Evolutionary conservation across 345 rosid genomes (phyloP), one percentile per base, ranked within the genome.

Genomic region (Euphorbia peplus): DNA sequence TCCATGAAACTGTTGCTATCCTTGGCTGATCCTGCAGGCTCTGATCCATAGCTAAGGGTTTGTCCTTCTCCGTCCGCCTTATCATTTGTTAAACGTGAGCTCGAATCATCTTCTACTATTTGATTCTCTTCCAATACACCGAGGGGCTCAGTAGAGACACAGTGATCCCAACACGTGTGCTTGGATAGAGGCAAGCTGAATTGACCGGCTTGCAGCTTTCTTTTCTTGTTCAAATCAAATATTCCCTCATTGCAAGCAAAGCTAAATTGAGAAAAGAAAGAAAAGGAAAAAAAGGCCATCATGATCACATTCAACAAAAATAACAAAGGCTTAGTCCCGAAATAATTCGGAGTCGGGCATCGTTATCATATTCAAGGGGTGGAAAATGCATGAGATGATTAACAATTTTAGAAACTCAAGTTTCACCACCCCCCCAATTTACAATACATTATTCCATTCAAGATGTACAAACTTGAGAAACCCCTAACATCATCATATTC

Each of bases 171-270:
- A 69, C 88, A 82, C 50, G 73, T 78, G 68, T 84, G 91, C 78
- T 88, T 88, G 1, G 88, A 63, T 18, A 44, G 9, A 46, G 91
- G 91, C 77, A 76, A 81, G 57, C 59, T 83, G 35, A 82, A 76
- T 25, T 73, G 77, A 74, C 79, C 88, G 25, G 76, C 71, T 70
- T 71, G 79, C 44, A 83, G 67, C 73, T 86, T 88, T 46, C 93
- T 79, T 76, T 88, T 88, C 84, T 82, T 86, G 69, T 55, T 79
- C 22, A 74, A 63, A 66, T 76, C 75, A 28, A 55, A 35, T 37
- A 68, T 55, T 63, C 42, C 50, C 29, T 46, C 25, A 55, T 18
- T 62, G n/a, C 30, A 26, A 50, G 22, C 61, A 42, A 76, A 77
- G 60, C 83, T 76, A 76, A 56, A 68, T 51, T 13, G 15, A 53